Evolutionary conservation across 305 asterid species (phyloP), one percentile per base, ranked within the genome.

Genomic region (Solanum hybrid): DNA sequence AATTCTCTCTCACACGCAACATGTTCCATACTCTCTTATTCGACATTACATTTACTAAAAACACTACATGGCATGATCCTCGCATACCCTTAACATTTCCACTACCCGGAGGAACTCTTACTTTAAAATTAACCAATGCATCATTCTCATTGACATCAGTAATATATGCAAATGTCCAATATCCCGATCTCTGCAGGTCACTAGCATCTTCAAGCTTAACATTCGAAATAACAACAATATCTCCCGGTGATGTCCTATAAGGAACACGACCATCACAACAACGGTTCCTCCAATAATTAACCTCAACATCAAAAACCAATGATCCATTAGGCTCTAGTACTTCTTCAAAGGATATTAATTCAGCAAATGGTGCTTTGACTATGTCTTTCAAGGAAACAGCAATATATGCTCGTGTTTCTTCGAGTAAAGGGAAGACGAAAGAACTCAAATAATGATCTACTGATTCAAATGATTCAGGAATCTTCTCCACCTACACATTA

Each of bases 211-310:
- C 92, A 5, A 94, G 95, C 32, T 93, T 94, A 5, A 24, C 38
- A 88, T 91, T 89, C 5, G 92, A 91, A 4, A 95, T 86, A 76
- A 95, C 51, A 40, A 95, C 82, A 85, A 94, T 35, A 86, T 95
- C 96, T 86, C 94, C 95, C 0, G 94, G 94, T 76, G 92, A 87
- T 40, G 94, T 92, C 45, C 90, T 91, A 90, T 95, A 94, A 3
- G 91, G 95, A 86, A 92, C 91, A 56, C 36, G 88, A 29, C 90
- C 93, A 64, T 89, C 93, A 40, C 87, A 82, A 9, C 36, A 76
- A 64, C n/a, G 89, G 88, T 93, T 93, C 88, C 88, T 90, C 97
- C 97, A 95, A 35, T 26, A 71, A 36, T 90, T 92, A 32, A 93
- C 92, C 71, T 87, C 88, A 32, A 93, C 93, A n/a, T 86, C 2